Base-by-base conservation (phyloP, 805 yeast species). In the Ogataea trehalophila region DNA sequence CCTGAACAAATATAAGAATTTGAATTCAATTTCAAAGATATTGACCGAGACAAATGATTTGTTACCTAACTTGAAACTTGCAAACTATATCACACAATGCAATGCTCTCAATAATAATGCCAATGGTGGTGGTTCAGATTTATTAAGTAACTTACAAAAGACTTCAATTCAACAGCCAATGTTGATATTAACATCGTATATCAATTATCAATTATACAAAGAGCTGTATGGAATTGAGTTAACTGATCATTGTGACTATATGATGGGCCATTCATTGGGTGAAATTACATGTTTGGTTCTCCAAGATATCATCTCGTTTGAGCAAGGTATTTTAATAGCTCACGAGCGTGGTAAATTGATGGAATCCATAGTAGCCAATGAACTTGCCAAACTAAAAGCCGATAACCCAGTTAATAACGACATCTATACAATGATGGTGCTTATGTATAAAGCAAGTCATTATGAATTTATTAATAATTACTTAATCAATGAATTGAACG, bases 201-300 rank as follows among this genome's bases (percentile, higher is more conserved):
- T 68, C 9, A 53, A 56, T 6, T 50, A 58, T n/a, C 45, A 42
- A 9, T 39, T 54, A 7, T 44, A 55, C 26, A 52, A 49, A 44
- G 48, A 47, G 7, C 41, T 42, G n/a, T 50, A 52, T 44, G 60
- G 57, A 9, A 34, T 58, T 6, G 60, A 61, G 45, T 39, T 63
- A 3, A 40, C 65, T 15, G 37, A 49, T 14, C 26, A 22, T 6
- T 45, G 58, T 1, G 59, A 64, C 40, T 60, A 53, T 43, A 49
- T 58, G 33, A 36, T 68, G 9, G 72, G 72, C 9, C 72, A 68
- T 48, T 67, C 71, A 6, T 45, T 68, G 22, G 72, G 72, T 1
- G 72, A 68, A 39, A 60, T 68, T 6, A 53, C 65, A 17, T 47
- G 58, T 3, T 39, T 68, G 35, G 66, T 59, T 3, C 37, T 62